Percentiles rank a stretch among this genome's conserved stretches.
Evolutionary conservation across 257 asterid genomes (phyloP).

Genomic region (Lavandula angustifolia): DNA sequence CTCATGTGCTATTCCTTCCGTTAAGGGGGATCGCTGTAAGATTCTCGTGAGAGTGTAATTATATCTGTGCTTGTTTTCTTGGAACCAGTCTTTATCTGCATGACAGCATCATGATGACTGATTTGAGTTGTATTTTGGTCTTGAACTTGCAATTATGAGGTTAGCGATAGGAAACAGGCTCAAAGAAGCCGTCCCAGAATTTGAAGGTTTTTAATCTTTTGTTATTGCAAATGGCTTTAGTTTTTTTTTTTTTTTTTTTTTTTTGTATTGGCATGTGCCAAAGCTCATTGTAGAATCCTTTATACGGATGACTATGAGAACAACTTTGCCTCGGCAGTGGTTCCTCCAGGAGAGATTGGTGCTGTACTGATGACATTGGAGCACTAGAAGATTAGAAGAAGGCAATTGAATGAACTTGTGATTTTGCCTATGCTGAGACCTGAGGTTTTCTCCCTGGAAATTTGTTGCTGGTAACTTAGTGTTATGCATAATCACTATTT

Average conservation of each 20-base stretch:
- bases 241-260: too few species aligned
- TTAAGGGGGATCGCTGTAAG: constrained; percentile 71
- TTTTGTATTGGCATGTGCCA: constrained; percentile 29
- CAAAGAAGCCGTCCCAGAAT: constrained; percentile 84
- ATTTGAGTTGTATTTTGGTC: constrained; percentile 43
- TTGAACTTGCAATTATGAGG: constrained; percentile 84
- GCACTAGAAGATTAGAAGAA: constrained; percentile 96
- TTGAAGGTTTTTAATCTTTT: constrained; percentile 59
- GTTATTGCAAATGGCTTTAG: neutral
- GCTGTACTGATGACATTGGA: constrained; percentile 97
- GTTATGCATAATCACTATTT: constrained; percentile 4
- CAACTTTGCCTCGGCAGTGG: constrained; percentile 94
- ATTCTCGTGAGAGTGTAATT: constrained; percentile 82
- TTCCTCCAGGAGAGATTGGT: constrained; percentile 97
- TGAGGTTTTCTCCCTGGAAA: constrained; percentile 95
- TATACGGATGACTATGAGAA: constrained; percentile 96
- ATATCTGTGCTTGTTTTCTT: constrained; percentile 27
- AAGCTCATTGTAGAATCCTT: constrained; percentile 66
- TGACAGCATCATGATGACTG: constrained; percentile 30
- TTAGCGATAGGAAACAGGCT: constrained; percentile 64
- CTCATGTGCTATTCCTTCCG: constrained; percentile 64
- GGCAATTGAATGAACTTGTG: constrained; percentile 89
- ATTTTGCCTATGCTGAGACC: constrained; percentile 98
- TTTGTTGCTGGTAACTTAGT: constrained; percentile 72
- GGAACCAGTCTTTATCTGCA: constrained; percentile 24